Percentiles rank a stretch among this genome's conserved stretches.
phyloP scores from a whole-genome alignment of 345 rosid species.

The Lumnitzera littorea region DNA sequence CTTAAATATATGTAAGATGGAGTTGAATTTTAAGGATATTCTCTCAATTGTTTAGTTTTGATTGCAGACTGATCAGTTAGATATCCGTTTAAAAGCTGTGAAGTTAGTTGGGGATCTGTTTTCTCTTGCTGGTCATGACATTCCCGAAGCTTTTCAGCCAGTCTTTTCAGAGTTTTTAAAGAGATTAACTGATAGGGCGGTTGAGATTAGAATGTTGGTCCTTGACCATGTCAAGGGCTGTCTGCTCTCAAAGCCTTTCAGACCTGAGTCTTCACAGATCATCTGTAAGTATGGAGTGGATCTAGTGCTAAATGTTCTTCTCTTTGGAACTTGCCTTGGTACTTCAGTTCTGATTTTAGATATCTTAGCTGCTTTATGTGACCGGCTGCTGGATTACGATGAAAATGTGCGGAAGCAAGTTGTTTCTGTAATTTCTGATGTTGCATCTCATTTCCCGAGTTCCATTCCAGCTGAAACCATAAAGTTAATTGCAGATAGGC shows the following conservation, averaged over 20 bases:
- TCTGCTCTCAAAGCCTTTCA: slow-evolving; percentile 59
- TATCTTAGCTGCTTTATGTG: slow-evolving; percentile 83
- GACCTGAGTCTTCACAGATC: slow-evolving; percentile 77
- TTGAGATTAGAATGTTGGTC: slow-evolving; percentile 74
- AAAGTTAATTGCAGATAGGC: slow-evolving; percentile 79
- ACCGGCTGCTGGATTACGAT: slow-evolving; percentile 93
- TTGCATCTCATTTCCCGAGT: slow-evolving; percentile 54
- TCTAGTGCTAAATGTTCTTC: slow-evolving; percentile 8
- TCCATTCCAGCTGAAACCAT: slow-evolving; percentile 65
- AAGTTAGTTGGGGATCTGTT: slow-evolving; percentile 80
- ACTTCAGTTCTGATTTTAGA: slow-evolving; percentile 12
- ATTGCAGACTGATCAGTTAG: slow-evolving; percentile 83
- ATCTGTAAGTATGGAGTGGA: slow-evolving; percentile 31
- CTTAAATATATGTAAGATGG: background rate
- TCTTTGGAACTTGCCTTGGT: slow-evolving; percentile 8
- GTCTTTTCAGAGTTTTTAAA: slow-evolving; percentile 84
- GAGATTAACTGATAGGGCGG: slow-evolving; percentile 91
- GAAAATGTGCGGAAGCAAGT: slow-evolving; percentile 95
- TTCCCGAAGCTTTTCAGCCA: slow-evolving; percentile 67
- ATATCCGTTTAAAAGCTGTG: slow-evolving; percentile 83
- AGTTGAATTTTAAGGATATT: background rate
- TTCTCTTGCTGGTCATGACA: slow-evolving; percentile 59
- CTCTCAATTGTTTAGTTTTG: slow-evolving; percentile 19
- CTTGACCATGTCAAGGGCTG: slow-evolving; percentile 83
- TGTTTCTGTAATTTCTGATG: slow-evolving; percentile 84